Percentiles rank a stretch among this genome's conserved stretches.
Conservation (phyloP, 345 rosid species). For the Corchorus capsularis region DNA sequence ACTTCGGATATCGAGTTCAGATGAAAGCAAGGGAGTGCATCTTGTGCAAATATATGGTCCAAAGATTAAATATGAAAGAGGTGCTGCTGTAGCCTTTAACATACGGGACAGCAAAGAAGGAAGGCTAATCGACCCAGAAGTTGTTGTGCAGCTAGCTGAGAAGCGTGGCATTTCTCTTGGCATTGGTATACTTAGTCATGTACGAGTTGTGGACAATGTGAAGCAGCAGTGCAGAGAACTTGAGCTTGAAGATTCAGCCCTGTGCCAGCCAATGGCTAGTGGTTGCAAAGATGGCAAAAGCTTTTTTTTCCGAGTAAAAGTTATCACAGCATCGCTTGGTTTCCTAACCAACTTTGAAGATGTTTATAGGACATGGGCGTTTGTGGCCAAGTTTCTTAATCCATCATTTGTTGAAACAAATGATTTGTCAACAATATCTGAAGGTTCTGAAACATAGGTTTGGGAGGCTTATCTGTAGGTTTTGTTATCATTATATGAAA, state of each 20-base stretch:
- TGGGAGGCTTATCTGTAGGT: slow-evolving; percentile 7
- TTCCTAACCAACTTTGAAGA: slow-evolving; percentile 74
- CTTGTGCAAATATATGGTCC: slow-evolving; percentile 74
- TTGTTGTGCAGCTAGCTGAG: slow-evolving; percentile 66
- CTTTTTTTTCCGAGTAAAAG: slow-evolving; percentile 53
- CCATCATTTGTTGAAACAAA: slow-evolving; percentile 43
- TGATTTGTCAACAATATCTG: slow-evolving; percentile 42
- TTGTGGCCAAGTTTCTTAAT: slow-evolving; percentile 57
- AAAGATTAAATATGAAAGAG: slow-evolving; percentile 71
- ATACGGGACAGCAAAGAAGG: slow-evolving; percentile 38
- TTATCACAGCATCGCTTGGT: slow-evolving; percentile 70
- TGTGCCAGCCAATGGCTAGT: slow-evolving; percentile 56
- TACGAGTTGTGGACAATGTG: slow-evolving; percentile 48
- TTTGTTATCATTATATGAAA: slow-evolving; percentile 17
- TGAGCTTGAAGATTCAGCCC: slow-evolving; percentile 44
- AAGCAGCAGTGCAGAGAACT: slow-evolving; percentile 44
- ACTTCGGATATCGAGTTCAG: slow-evolving; percentile 52
- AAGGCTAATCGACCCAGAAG: slow-evolving; percentile 53
- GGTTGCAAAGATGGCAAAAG: slow-evolving; percentile 43
- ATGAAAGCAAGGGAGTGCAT: slow-evolving; percentile 40
- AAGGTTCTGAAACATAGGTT: slow-evolving; percentile 44
- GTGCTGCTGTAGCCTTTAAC: slow-evolving; percentile 69
- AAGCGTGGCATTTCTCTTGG: slow-evolving; percentile 63
- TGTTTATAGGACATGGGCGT: slow-evolving; percentile 68
- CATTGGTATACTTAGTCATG: slow-evolving; percentile 58